These are phyloP conservation scores for Pontederia paniculata DNA, from an alignment of 176 grass and related monocot species.

Conservation along the genomic window DNA sequence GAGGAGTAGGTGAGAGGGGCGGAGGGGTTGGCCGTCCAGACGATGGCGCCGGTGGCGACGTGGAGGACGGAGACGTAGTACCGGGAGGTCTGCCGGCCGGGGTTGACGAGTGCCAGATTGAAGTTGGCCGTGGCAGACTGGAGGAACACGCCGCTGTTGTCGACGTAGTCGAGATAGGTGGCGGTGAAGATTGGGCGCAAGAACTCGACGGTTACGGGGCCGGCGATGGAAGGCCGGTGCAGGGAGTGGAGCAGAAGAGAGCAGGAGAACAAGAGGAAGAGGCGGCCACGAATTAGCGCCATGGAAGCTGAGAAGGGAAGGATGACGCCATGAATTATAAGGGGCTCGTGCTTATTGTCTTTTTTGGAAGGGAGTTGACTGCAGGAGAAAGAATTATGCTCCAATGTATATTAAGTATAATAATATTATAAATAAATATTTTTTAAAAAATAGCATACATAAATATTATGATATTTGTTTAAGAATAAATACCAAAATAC, in stretches of 20 bases:
- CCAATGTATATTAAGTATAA: too few species aligned
- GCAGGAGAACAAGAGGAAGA: neutral
- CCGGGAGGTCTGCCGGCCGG: conserved; percentile 18
- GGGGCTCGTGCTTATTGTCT: too few species aligned
- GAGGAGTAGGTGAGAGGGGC: conserved; percentile 10
- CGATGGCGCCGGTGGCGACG: conserved; percentile 19
- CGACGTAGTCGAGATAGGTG: conserved; percentile 40
- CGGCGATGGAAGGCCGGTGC: neutral
- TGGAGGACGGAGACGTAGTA: conserved; percentile 62
- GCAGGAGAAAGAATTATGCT: too few species aligned
- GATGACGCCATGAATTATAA: neutral
- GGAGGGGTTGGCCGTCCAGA: conserved; percentile 45
- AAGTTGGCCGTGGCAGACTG: conserved; percentile 34
- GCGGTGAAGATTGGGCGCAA: conserved; percentile 49
- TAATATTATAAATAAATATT: too few species aligned
- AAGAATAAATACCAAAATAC: too few species aligned
- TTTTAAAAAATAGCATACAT: too few species aligned
- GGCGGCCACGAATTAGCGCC: neutral
- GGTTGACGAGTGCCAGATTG: conserved; percentile 37
- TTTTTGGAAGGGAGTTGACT: too few species aligned
- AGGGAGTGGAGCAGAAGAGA: neutral
- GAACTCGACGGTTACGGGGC: conserved; percentile 17
- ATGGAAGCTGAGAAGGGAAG: neutral
- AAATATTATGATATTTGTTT: too few species aligned
- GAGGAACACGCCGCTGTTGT: conserved; percentile 52